Percentiles rank a stretch among this genome's conserved stretches.
phyloP scores from a whole-genome alignment of 2,329 filamentous ascomycete species.

The Botrytis pseudocinerea region DNA sequence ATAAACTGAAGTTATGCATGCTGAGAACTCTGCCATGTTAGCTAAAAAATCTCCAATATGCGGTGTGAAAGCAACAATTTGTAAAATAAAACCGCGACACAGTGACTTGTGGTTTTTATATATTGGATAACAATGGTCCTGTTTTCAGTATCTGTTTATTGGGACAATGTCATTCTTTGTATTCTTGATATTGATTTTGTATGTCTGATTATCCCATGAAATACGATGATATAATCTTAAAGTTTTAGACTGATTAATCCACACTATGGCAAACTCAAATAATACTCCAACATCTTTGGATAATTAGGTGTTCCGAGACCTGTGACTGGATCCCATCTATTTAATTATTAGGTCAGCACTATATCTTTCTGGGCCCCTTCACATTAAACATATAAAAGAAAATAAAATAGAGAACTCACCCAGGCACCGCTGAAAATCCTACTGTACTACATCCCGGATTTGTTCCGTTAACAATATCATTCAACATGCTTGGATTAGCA shows the following conservation, averaged over 20 bases:
- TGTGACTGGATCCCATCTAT: slow-evolving; percentile 40
- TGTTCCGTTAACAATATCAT: slow-evolving; percentile 39
- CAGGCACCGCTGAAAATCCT: slow-evolving; percentile 38
- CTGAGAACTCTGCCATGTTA: neutral
- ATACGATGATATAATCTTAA: neutral
- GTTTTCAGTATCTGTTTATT: neutral
- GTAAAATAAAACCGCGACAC: too few species aligned
- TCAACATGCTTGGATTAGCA: slow-evolving; percentile 43
- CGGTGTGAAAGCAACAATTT: neutral
- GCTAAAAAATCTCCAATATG: neutral
- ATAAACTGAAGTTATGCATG: neutral
- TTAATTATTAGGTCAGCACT: slow-evolving; percentile 14
- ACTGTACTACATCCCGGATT: slow-evolving; percentile 39
- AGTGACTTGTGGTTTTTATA: neutral
- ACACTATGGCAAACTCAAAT: slow-evolving; percentile 29
- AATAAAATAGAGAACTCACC: slow-evolving; percentile 22
- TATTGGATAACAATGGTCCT: neutral
- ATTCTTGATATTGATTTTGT: neutral
- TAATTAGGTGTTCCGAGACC: slow-evolving; percentile 39
- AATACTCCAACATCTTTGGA: slow-evolving; percentile 34
- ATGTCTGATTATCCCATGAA: neutral
- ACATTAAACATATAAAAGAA: neutral
- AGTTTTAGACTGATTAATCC: neutral
- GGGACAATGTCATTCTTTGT: neutral
- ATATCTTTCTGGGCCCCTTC: accelerated